Conservation (phyloP, 768 basidiomycete species). For the Tylopilus subfusipes region DNA sequence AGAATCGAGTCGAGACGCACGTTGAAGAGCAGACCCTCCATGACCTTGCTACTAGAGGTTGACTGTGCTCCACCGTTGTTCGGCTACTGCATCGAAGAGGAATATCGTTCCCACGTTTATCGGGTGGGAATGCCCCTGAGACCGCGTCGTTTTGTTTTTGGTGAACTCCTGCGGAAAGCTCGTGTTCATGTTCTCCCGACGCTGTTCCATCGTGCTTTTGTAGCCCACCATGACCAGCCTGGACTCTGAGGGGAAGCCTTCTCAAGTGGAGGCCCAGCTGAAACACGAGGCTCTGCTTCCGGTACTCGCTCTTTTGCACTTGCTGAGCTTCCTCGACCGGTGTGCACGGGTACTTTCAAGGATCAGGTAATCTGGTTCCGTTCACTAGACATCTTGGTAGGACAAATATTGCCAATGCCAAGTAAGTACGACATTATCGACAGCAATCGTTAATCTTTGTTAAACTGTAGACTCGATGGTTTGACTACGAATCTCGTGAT, state of each 20-base stretch:
- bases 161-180: neutral
- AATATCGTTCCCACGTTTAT: constrained; percentile 19
- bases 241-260: neutral
- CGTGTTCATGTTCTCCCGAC: neutral
- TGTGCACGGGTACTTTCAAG: too few relatives aligned
- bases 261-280: constrained; percentile 1
- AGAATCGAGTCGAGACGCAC: constrained; percentile 38
- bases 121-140: neutral
- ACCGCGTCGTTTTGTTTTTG: neutral
- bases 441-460: neutral
- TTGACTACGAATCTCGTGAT: constrained; percentile 29
- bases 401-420: constrained; percentile 40
- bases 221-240: constrained; percentile 6
- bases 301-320: constrained; percentile 38
- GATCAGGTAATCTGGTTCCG: neutral
- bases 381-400: constrained; percentile 8
- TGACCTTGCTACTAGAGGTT: constrained; percentile 28
- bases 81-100: constrained; percentile 5
- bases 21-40: constrained; percentile 92
- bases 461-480: constrained; percentile 45
- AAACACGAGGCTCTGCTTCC: constrained; percentile 29
- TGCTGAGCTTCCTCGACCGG: constrained; percentile 42
- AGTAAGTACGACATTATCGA: constrained; percentile 11
- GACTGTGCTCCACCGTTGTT: neutral
- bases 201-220: neutral